A percentile compares a stretch with the other conserved stretches of the same genome.
Conservation (phyloP, 2,329 filamentous ascomycete species). For the Aspergillus sp. region DNA sequence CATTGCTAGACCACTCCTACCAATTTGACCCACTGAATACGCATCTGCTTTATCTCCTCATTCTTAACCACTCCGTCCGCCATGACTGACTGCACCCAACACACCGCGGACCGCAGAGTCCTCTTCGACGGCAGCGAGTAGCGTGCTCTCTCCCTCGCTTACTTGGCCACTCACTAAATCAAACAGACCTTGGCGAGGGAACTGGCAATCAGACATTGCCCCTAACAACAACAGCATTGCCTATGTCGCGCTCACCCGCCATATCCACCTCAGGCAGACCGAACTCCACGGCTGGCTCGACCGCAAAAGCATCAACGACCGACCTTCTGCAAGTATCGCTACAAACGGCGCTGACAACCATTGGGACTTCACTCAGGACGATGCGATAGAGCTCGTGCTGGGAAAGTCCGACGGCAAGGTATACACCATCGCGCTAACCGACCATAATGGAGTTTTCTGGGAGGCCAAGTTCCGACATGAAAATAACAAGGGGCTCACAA, state of each 20-base stretch:
- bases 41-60: neutral
- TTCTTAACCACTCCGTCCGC: neutral
- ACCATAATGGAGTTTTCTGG: neutral
- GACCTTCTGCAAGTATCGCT: neutral
- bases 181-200: conserved; percentile 1
- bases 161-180: too few relatives aligned
- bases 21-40: neutral
- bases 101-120: neutral
- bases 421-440: conserved; percentile 2
- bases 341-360: neutral
- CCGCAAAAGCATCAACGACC: neutral
- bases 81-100: conserved; percentile 4
- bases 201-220: neutral
- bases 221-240: neutral
- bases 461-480: conserved; percentile 1
- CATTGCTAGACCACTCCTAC: neutral
- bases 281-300: conserved; percentile 10
- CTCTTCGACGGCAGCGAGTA: conserved; percentile 6
- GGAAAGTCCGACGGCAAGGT: conserved; percentile 5
- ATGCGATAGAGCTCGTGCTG: conserved; percentile 3
- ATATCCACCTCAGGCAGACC: neutral
- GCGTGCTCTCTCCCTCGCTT: neutral
- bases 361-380: conserved; percentile 1
- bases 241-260: neutral
- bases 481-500: neutral